Evolutionary conservation across 75 land plant genomes (phyloP), one percentile per base, ranked within the genome.

Genomic region (Ceratopteris richardii): DNA sequence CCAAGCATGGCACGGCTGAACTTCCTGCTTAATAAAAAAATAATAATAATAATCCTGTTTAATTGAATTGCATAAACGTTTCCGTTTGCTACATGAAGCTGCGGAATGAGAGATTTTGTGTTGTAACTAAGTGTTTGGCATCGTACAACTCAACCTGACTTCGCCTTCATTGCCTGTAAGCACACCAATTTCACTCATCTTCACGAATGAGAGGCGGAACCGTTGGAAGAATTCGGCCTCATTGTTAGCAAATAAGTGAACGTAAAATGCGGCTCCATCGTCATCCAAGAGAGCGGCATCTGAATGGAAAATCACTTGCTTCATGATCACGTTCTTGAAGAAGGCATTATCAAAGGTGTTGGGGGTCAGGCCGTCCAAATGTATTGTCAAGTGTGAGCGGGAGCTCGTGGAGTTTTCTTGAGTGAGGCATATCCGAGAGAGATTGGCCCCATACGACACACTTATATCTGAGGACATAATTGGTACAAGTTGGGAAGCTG

Each of bases 231-330:
- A 46, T 20, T 46, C 4, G 21, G n/a, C 48, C n/a, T 46, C 13
- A 40, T 28, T 65, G 11, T 36, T 26, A 37, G 57, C 47, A 52
- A 74, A 82, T 0, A 2, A 28, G 11, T 42, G 47, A 7, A 76
- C 79, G 20, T 65, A 33, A 0, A 54, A 21, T 31, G 67, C 70
- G 0, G 71, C 60, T 11, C 60, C 54, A 1, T 58, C 71, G 3
- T 71, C 76, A 61, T 60, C 67, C 54, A 61, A 72, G 19, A 80
- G 73, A 27, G 61, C 36, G 47, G 65, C 72, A 39, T 85, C 88
- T 14, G 84, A 81, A 54, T 71, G 63, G 36, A 85, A 72, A 21
- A 85, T 66, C 0, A 80, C 88, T 41, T 52, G 72, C 11, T 24
- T 23, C 10, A 41, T 40, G 11, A 77, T 7, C 20, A 85, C 54